Base-by-base conservation (phyloP, 306 rosid genomes). In the Amphicarpaea edgeworthii region DNA sequence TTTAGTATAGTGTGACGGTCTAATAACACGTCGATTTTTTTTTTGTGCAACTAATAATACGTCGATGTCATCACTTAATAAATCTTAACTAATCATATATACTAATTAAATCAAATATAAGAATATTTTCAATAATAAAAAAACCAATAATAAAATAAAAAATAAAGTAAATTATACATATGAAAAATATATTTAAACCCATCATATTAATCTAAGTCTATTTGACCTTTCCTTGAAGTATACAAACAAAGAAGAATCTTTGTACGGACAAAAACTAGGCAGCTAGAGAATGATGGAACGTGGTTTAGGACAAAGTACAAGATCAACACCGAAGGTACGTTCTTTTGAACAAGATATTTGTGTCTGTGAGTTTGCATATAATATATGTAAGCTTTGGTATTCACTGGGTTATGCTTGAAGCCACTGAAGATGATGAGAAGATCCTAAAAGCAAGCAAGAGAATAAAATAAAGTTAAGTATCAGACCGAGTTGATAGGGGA, bases 381-480 rank as follows among this genome's bases (percentile, higher is more conserved):
- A 19, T 51, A 51, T 8, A 51, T 9, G 14, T 19, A 20, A 19
- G 6, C 0, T 51, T 19, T 51, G 26, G 3, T 51, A 32, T 1
- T n/a, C 4, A 62, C n/a, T 8, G 21, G 42, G 4, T 32, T 37
- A n/a, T n/a, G 24, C 21, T 61, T 61, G 24, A 7, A 34, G n/a
- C 68, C 47, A 62, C 67, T 57, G 41, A 26, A 59, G 59, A 46
- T 46, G 73, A 57, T 69, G 5, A 6, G 41, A 26, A 59, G 59
- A 46, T 46, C 76, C 62, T 69, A 6, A 6, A 34, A 38, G 26
- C 68, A 71, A 57, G 10, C 19, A 60, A 51, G 45, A 38, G 73
- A 51, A 79, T 53, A 62, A 30, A 26, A 70, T 78, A 69, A 17
- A 70, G 73, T 30, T 19, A 12, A 30, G 69, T 6, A 5, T 26